Percentiles rank a stretch among this genome's conserved stretches.
phyloP scores from a whole-genome alignment of 805 yeast species.

The Candida berthetii region DNA sequence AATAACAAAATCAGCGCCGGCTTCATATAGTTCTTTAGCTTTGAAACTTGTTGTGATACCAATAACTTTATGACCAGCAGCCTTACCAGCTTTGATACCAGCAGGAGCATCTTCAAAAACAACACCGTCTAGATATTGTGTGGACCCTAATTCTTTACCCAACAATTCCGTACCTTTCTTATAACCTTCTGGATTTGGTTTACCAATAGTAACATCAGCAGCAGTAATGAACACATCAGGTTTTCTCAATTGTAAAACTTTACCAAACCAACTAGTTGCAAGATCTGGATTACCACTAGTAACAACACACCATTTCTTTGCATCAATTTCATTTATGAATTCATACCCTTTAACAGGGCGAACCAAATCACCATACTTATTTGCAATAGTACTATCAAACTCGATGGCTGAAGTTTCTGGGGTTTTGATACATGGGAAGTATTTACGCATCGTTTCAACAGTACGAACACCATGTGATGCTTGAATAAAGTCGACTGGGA shows the following conservation, averaged over 20 bases:
- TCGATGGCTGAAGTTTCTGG: constrained; percentile 61
- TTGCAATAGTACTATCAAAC: constrained; percentile 52
- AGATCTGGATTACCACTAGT: constrained; percentile 76
- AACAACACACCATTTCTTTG: constrained; percentile 72
- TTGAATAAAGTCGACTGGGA: constrained; percentile 43
- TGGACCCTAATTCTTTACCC: constrained; percentile 20
- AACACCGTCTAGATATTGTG: constrained; percentile 32
- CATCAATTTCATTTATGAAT: constrained; percentile 48
- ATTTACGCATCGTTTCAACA: constrained; percentile 65
- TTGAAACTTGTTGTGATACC: constrained; percentile 51
- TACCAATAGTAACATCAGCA: constrained; percentile 71
- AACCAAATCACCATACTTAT: constrained; percentile 66
- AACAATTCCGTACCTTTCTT: constrained; percentile 41
- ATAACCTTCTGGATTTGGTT: constrained; percentile 86
- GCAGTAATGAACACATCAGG: constrained; percentile 82
- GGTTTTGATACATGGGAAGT: constrained; percentile 70
- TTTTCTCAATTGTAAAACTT: constrained; percentile 44
- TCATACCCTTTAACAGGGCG: constrained; percentile 73
- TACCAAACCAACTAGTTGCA: constrained; percentile 73
- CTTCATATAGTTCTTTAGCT: constrained; percentile 48
- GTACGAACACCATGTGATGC: constrained; percentile 74
- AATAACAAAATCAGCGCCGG: constrained; percentile 80
- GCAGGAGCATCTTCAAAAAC: constrained; percentile 91
- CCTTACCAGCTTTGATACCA: constrained; percentile 78
- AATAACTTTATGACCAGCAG: constrained; percentile 75